Conservation (phyloP, 148 eudicot species). For the Drosera capensis region DNA sequence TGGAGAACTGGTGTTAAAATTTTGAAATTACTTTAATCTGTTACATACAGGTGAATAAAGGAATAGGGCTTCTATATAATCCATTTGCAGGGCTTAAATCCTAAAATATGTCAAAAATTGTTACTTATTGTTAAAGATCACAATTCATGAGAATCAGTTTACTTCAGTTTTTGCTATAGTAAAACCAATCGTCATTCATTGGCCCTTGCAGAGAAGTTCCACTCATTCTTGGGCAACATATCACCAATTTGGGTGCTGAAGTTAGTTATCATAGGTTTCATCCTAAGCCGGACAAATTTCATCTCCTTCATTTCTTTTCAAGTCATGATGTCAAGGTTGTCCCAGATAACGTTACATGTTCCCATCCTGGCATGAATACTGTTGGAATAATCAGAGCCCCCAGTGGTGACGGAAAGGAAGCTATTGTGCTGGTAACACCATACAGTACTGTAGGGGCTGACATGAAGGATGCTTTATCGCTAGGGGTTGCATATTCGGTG, state of each 20-base stretch:
- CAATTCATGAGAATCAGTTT: not conserved
- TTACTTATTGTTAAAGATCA: not conserved
- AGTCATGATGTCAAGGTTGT: conserved; percentile 28
- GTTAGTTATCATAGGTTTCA: conserved; percentile 56
- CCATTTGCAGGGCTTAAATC: too few relatives aligned
- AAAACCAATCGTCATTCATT: too few relatives aligned
- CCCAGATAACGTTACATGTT: conserved; percentile 43
- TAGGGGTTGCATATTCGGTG: conserved; percentile 62
- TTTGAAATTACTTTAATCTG: too few relatives aligned
- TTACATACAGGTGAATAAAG: too few relatives aligned
- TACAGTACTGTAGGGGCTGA: conserved; percentile 48
- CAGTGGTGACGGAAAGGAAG: conserved; percentile 96
- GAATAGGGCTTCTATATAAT: too few relatives aligned
- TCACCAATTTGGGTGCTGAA: conserved; percentile 74
- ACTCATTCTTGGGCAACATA: conserved; percentile 36
- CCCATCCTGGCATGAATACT: conserved; percentile 43
- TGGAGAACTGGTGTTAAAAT: too few relatives aligned
- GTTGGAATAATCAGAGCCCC: conserved; percentile 91
- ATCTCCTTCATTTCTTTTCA: conserved; percentile 78
- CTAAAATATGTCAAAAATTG: too few relatives aligned
- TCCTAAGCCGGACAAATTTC: conserved; percentile 36
- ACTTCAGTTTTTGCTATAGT: not conserved
- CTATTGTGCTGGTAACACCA: conserved; percentile 88
- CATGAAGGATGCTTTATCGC: conserved; percentile 50
- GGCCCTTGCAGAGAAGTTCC: conserved; percentile 70